These are phyloP conservation scores for Aspergillus thermomutatus DNA, from an alignment of 2,329 filamentous ascomycete species.

Conservation along the genomic window DNA sequence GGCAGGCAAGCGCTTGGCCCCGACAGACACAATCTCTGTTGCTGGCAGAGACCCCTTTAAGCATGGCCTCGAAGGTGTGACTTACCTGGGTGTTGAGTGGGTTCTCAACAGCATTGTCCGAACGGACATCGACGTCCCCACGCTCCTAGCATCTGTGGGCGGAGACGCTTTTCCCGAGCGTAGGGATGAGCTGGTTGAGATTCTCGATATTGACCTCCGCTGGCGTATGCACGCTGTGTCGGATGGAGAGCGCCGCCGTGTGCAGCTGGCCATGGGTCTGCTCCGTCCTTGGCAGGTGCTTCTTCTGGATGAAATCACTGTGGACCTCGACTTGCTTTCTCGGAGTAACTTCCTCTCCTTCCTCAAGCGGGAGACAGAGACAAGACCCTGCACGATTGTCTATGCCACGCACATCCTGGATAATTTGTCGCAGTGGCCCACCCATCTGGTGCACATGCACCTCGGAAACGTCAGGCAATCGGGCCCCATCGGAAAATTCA, in stretches of 20 bases:
- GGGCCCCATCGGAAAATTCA: slow-evolving; percentile 70
- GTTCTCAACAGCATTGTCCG: slow-evolving; percentile 95
- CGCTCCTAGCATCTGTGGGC: slow-evolving; percentile 80
- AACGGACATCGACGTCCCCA: slow-evolving; percentile 86
- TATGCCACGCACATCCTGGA: slow-evolving; percentile 98
- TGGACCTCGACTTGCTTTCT: slow-evolving; percentile 86
- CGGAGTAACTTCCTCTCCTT: slow-evolving; percentile 82
- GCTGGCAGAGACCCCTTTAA: slow-evolving; percentile 89
- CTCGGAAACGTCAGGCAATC: slow-evolving; percentile 83
- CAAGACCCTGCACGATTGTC: slow-evolving; percentile 80
- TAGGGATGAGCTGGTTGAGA: slow-evolving; percentile 78
- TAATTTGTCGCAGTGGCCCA: slow-evolving; percentile 91
- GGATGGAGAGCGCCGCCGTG: slow-evolving; percentile 85
- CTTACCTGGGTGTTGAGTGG: slow-evolving; percentile 97
- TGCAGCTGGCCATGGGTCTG: slow-evolving; percentile 95
- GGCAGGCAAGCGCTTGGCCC: slow-evolving; percentile 90
- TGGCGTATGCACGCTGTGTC: slow-evolving; percentile 97
- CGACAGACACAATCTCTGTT: slow-evolving; percentile 69
- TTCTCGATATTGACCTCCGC: slow-evolving; percentile 84
- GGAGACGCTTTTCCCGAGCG: slow-evolving; percentile 78
- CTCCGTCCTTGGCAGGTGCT: slow-evolving; percentile 87
- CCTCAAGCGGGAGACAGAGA: slow-evolving; percentile 81
- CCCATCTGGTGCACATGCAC: slow-evolving; percentile 93
- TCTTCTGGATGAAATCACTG: slow-evolving; percentile 92
- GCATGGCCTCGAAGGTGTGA: slow-evolving; percentile 84